Percentiles rank a stretch among this genome's conserved stretches.
phyloP scores from a whole-genome alignment of 495 filamentous ascomycete species.

The Aspergillus homomorphus region DNA sequence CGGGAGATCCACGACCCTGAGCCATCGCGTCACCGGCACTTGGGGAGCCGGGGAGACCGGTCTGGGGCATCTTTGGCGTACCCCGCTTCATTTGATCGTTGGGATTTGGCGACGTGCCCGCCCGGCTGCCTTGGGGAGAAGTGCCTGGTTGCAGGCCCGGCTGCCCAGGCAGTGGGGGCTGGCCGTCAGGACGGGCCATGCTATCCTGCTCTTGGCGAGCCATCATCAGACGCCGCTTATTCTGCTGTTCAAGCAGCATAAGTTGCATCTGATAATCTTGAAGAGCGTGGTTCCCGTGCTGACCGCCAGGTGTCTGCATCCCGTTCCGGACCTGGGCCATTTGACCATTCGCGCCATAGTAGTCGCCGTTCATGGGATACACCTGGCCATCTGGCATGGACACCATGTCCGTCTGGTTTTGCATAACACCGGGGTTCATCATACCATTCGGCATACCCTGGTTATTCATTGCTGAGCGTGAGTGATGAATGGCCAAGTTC shows the following conservation, averaged over 20 bases:
- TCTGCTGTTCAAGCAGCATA: constrained; percentile 98
- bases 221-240: constrained; percentile 96
- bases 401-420: constrained; percentile 78
- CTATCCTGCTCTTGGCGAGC: constrained; percentile 93
- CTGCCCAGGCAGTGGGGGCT: constrained; percentile 56
- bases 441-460: constrained; percentile 72
- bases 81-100: constrained; percentile 84
- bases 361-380: constrained; percentile 55
- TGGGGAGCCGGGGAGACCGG: constrained; percentile 73
- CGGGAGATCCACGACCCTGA: constrained; percentile 79
- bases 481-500: constrained; percentile 74
- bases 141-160: constrained; percentile 60
- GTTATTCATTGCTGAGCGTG: constrained; percentile 56
- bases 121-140: constrained; percentile 77
- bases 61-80: constrained; percentile 81
- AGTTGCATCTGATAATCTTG: constrained; percentile 99
- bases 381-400: constrained; percentile 62
- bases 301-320: constrained; percentile 50
- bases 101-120: constrained; percentile 85
- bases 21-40: constrained; percentile 70
- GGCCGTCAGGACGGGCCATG: constrained; percentile 59
- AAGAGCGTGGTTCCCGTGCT: constrained; percentile 82
- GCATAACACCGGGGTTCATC: constrained; percentile 55
- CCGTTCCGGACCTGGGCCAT: constrained; percentile 55
- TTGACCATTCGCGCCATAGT: constrained; percentile 61